phyloP scores from a whole-genome alignment of 768 basidiomycete species.

The Sutorius australiensis region DNA sequence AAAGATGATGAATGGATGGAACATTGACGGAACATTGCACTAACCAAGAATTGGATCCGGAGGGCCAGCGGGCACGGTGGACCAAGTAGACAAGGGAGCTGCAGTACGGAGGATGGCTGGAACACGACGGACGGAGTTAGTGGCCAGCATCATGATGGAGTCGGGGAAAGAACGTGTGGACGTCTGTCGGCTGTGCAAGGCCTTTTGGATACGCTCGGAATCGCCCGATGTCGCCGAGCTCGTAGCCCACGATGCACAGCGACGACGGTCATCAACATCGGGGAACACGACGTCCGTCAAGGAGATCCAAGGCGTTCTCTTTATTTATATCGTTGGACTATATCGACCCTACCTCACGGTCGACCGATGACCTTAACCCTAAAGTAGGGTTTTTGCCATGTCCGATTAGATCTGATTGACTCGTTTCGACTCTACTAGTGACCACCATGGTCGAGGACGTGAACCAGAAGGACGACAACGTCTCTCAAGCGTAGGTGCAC shows the following conservation, averaged over 20 bases:
- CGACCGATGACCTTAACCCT: slow-evolving; percentile 18
- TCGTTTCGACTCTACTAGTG: not conserved
- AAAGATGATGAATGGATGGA: slow-evolving; percentile 3
- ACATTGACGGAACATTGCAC: slow-evolving; percentile 16
- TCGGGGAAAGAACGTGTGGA: not conserved
- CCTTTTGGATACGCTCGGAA: slow-evolving; percentile 8
- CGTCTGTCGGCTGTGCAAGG: not conserved
- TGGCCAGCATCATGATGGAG: slow-evolving; percentile 36
- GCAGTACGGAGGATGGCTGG: slow-evolving; percentile 35
- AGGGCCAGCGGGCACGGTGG: slow-evolving; percentile 78
- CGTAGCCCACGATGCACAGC: not conserved
- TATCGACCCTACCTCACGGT: too few relatives aligned
- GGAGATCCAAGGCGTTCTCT: not conserved
- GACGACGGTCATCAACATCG: not conserved
- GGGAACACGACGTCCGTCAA: not conserved
- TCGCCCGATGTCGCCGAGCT: slow-evolving; percentile 12
- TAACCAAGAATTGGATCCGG: slow-evolving; percentile 91
- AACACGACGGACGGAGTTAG: slow-evolving; percentile 47
- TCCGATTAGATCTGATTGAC: slow-evolving; percentile 22
- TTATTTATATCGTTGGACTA: slow-evolving; percentile 1
- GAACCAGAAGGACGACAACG: not conserved
- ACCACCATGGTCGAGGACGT: slow-evolving; percentile 16
- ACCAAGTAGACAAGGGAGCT: slow-evolving; percentile 69
- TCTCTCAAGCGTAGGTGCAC: slow-evolving; percentile 9
- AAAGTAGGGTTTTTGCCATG: slow-evolving; percentile 7